Conservation (phyloP, 176 grass and related monocot genomes). For the Miscanthus lutarioriparius region DNA sequence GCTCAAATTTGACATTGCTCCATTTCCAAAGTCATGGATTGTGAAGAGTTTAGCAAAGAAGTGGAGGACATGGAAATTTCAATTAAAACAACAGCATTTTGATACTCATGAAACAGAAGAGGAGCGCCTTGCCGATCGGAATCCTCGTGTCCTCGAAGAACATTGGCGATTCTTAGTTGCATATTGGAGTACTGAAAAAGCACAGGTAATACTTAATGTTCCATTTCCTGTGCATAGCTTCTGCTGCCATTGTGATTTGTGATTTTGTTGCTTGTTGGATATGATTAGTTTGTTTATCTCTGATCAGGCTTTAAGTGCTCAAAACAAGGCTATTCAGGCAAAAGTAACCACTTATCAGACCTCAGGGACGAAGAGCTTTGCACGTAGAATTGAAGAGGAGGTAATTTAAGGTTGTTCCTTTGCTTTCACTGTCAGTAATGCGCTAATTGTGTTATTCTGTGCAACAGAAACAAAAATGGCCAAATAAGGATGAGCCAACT, state of each 20-base stretch:
- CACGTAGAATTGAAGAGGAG: conserved; percentile 55
- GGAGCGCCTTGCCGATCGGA: conserved; percentile 46
- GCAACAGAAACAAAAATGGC: conserved; percentile 50
- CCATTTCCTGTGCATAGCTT: conserved; percentile 2
- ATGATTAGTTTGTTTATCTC: conserved; percentile 1
- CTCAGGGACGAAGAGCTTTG: conserved; percentile 60
- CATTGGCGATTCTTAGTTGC: conserved; percentile 53
- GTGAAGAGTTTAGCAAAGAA: conserved; percentile 28
- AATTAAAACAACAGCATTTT: conserved; percentile 47
- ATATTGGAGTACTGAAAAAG: conserved; percentile 64
- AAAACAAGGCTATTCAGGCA: conserved; percentile 44
- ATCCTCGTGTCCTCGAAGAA: conserved; percentile 47
- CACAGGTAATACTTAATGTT: conserved; percentile 29
- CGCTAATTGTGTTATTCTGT: conserved; percentile 16
- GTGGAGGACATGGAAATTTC: conserved; percentile 52
- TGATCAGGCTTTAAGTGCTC: conserved; percentile 42
- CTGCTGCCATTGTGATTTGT: background rate
- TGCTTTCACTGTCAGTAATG: conserved; percentile 5
- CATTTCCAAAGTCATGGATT: conserved; percentile 36
- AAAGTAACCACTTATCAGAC: conserved; percentile 40
- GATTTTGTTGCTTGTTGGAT: background rate
- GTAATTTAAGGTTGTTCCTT: conserved; percentile 40
- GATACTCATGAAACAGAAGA: conserved; percentile 58
- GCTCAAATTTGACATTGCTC: conserved; percentile 49
- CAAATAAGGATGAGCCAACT: conserved; percentile 47